Evolutionary conservation across 495 filamentous ascomycete genomes (phyloP).

Genomic region (Annulohypoxylon maeteangense): DNA sequence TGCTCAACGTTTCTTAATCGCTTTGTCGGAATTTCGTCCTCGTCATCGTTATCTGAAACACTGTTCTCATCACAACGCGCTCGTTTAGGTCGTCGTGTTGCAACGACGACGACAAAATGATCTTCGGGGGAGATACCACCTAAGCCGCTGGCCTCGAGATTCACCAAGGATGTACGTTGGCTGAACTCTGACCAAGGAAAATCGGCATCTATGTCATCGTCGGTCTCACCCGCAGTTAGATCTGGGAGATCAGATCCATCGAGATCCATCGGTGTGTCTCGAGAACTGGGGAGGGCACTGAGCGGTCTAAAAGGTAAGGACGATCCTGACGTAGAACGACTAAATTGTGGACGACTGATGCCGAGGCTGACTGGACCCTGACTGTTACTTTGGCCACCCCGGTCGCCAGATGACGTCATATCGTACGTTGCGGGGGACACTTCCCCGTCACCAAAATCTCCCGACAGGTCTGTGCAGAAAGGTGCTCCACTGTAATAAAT

Average conservation of each 20-base stretch:
- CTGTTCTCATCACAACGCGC: constrained; percentile 3
- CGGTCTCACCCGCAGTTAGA: constrained; percentile 43
- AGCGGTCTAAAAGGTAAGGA: constrained; percentile 56
- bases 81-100: constrained; percentile 56
- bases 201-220: constrained; percentile 47
- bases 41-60: constrained; percentile 33
- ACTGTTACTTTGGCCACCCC: constrained; percentile 27
- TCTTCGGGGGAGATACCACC: constrained; percentile 73
- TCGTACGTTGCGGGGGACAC: constrained; percentile 52
- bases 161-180: constrained; percentile 38
- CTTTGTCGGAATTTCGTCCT: constrained; percentile 12
- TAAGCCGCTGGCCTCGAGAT: constrained; percentile 70
- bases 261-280: constrained; percentile 24
- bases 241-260: constrained; percentile 40
- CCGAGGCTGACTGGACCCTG: constrained; percentile 36
- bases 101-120: constrained; percentile 70
- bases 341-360: constrained; percentile 38
- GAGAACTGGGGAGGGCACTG: constrained; percentile 44
- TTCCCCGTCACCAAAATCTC: constrained; percentile 60
- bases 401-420: constrained; percentile 52
- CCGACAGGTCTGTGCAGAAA: constrained; percentile 81
- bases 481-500: constrained; percentile 80
- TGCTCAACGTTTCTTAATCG: constrained; percentile 12
- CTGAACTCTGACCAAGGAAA: constrained; percentile 52
- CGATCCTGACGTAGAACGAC: constrained; percentile 56